These are phyloP conservation scores for Yarrowia porcina DNA, from an alignment of 805 yeast genomes.

Conservation along the genomic window DNA sequence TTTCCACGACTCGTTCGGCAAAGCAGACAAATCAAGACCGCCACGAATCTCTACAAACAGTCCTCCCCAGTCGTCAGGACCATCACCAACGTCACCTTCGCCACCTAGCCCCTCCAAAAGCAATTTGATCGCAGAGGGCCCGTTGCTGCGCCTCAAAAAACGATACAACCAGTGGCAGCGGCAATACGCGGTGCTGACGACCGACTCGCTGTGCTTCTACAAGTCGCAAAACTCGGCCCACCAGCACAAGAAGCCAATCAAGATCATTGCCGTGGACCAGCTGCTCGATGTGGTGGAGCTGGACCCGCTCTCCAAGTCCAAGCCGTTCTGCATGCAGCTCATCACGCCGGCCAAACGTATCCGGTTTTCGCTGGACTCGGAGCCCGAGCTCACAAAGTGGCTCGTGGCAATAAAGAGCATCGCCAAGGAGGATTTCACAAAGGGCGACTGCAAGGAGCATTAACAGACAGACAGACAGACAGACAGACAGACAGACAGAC, in stretches of 20 bases:
- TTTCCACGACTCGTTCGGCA: neutral
- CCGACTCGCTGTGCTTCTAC: conserved; percentile 43
- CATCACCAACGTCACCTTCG: neutral
- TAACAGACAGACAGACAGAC: too few relatives aligned
- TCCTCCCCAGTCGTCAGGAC: neutral
- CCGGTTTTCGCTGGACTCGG: conserved; percentile 45
- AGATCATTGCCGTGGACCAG: conserved; percentile 22
- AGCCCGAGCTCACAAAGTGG: conserved; percentile 50
- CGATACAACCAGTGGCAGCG: conserved; percentile 50
- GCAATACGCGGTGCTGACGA: conserved; percentile 46
- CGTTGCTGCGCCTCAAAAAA: conserved; percentile 42
- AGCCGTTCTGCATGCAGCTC: conserved; percentile 47
- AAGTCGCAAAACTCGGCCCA: conserved; percentile 34
- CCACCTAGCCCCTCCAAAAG: neutral
- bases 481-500: neutral
- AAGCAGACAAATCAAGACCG: neutral
- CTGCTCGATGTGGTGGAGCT: conserved; percentile 45
- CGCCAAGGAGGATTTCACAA: neutral
- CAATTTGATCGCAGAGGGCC: conserved; percentile 42
- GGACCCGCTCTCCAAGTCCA: conserved; percentile 47
- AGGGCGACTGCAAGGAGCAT: neutral
- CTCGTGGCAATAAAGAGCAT: conserved; percentile 44
- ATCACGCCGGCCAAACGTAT: conserved; percentile 48
- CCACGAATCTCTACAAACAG: conserved; percentile 26
- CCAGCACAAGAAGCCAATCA: conserved; percentile 30